Evolutionary conservation across 2,329 filamentous ascomycete genomes (phyloP), one percentile per base, ranked within the genome.

Genomic region (Aspergillus sclerotialis): DNA sequence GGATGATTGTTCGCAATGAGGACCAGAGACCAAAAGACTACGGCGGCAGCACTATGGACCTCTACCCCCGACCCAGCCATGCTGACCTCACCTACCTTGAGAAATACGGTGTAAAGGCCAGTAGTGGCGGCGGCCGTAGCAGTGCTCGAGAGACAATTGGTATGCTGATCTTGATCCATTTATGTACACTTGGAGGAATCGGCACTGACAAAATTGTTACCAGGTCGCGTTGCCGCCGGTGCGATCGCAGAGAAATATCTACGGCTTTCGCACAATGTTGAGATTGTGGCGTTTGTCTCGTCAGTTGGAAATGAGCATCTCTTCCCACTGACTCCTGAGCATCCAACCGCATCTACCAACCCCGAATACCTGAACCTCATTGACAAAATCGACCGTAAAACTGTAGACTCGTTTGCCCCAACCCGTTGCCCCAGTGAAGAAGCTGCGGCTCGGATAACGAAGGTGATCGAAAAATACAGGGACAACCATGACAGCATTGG

Each of bases 71-170:
- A 33, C 92, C 90, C 23, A 87, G 80, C 58, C 92, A 96, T 65
- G 90, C 92, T 40, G 90, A 96, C 66, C 95, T 84, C 78, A 96
- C 92, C 40, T 96, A 96, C 67, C 73, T 94, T 41, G 85, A 94
- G 63, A 96, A 96, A 69, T 98, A 98, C 62, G 90, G 90, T 37
- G 80, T 93, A 49, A 93, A 93, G 70, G 88, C 92, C 24, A 85
- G 79, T 59, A 88, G 81, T 42, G 90, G 92, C 38, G 90, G 92
- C 49, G 90, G 92, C 35, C 76, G 92, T 43, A 89, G 83, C 59
- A 89, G 82, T 59, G 92, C 92, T n/a, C 74, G 90, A 45, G 90
- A 96, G 73, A 96, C 90, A 8, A 94, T 96, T 56, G 87, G 83
- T 76, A 56, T 52, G 52, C 42, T n/a, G n/a, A n/a, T n/a, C n/a